These are phyloP conservation scores for Heterobasidion occidentale DNA, from an alignment of 1,284 basidiomycete species.

Conservation along the genomic window DNA sequence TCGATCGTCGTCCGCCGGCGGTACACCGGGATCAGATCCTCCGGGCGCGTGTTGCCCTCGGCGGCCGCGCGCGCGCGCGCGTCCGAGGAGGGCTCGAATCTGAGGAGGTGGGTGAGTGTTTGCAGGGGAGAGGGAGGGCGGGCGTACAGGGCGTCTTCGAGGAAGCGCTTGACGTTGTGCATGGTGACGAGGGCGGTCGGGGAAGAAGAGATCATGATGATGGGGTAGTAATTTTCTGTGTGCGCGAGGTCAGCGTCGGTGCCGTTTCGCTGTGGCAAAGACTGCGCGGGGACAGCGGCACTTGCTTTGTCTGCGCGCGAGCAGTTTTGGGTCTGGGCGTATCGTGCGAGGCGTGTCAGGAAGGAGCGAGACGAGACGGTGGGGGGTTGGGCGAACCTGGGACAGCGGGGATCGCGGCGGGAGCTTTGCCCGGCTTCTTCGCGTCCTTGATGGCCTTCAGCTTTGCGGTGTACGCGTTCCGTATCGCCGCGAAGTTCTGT, in stretches of 20 bases:
- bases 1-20: constrained; percentile 66
- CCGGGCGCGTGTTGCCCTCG: constrained; percentile 70
- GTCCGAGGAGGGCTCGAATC: constrained; percentile 74
- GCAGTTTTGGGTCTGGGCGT: constrained; percentile 40
- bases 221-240: constrained; percentile 70
- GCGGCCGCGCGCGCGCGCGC: constrained; percentile 60
- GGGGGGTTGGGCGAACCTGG: constrained; percentile 12
- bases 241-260: not conserved
- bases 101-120: constrained; percentile 17
- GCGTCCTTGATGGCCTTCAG: constrained; percentile 69
- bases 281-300: constrained; percentile 2
- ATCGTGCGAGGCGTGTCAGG: not conserved
- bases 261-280: no score
- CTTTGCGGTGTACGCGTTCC: constrained; percentile 56
- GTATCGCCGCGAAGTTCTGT: constrained; percentile 73
- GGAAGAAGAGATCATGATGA: constrained; percentile 94
- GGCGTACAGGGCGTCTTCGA: constrained; percentile 81
- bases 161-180: constrained; percentile 93
- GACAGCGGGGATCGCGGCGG: constrained; percentile 16
- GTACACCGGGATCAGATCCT: constrained; percentile 81
- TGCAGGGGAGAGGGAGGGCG: not conserved
- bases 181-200: constrained; percentile 94
- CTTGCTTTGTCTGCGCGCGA: constrained; percentile 56
- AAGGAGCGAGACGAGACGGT: not conserved
- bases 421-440: constrained; percentile 38